phyloP scores from a whole-genome alignment of 768 basidiomycete genomes.

The Hygrocybe punicea region DNA sequence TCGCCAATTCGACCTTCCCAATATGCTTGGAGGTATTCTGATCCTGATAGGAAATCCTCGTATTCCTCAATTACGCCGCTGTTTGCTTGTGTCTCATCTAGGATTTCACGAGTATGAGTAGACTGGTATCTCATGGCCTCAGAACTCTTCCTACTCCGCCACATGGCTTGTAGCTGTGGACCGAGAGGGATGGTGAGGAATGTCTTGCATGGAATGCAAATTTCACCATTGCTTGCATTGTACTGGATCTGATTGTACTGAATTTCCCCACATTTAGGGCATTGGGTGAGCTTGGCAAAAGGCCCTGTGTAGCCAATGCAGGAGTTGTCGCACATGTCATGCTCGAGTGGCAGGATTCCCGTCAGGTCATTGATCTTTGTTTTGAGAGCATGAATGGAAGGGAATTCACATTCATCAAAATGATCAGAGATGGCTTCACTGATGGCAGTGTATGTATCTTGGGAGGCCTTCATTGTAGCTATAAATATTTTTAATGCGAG shows the following conservation, averaged over 20 bases:
- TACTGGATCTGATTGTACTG: conserved; percentile 20
- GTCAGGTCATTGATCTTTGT: conserved; percentile 26
- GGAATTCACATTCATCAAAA: conserved; percentile 24
- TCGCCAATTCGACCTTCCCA: no score
- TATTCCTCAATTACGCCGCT: no score
- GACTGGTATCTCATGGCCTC: conserved; percentile 26
- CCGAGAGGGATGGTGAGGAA: conserved; percentile 42
- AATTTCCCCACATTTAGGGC: conserved; percentile 30
- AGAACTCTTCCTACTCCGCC: conserved; percentile 19
- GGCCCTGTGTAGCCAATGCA: conserved; percentile 43
- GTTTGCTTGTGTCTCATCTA: no score
- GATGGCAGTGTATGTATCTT: conserved; percentile 28
- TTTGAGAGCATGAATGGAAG: conserved; percentile 31
- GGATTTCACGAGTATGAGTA: neutral
- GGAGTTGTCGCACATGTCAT: conserved; percentile 44
- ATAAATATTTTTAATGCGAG: conserved; percentile 36
- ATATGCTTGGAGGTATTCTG: no score
- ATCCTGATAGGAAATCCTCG: no score
- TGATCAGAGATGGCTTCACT: conserved; percentile 17
- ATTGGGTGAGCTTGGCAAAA: conserved; percentile 25
- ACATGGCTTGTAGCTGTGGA: conserved; percentile 37
- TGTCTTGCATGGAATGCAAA: conserved; percentile 22
- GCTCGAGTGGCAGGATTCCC: conserved; percentile 32
- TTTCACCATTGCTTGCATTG: neutral
- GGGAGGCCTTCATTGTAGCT: conserved; percentile 25